Percentiles rank a stretch among this genome's conserved stretches.
These are phyloP conservation scores for Colletotrichum falcatum DNA, from an alignment of 2,329 filamentous ascomycete genomes.

Conservation along the genomic window DNA sequence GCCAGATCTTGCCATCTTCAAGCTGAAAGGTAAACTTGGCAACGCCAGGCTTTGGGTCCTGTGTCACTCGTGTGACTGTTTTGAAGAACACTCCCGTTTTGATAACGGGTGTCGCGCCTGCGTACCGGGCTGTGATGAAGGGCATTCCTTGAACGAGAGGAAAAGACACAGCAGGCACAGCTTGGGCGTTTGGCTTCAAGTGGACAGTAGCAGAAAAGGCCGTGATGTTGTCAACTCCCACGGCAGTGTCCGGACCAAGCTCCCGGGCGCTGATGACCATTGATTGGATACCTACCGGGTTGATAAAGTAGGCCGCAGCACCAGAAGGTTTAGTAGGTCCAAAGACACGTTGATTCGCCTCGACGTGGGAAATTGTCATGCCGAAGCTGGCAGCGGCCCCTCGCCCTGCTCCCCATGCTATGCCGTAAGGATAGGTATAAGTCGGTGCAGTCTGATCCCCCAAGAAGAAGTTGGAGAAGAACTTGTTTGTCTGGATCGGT, in stretches of 20 bases:
- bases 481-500: conserved; percentile 81
- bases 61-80: conserved; percentile 68
- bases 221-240: conserved; percentile 66
- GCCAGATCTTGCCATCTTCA: conserved; percentile 80
- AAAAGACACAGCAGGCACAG: conserved; percentile 75
- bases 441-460: conserved; percentile 75
- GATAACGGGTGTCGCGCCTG: conserved; percentile 76
- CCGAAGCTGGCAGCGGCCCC: conserved; percentile 78
- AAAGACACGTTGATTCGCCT: conserved; percentile 74
- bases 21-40: conserved; percentile 82
- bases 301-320: conserved; percentile 79
- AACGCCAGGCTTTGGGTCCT: conserved; percentile 71
- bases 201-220: conserved; percentile 75
- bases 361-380: conserved; percentile 80
- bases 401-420: conserved; percentile 75
- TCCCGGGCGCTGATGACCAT: conserved; percentile 84
- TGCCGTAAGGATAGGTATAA: conserved; percentile 81
- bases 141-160: conserved; percentile 91
- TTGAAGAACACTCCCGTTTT: conserved; percentile 81
- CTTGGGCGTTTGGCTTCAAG: conserved; percentile 66
- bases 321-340: conserved; percentile 68
- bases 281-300: conserved; percentile 85
- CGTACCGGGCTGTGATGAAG: conserved; percentile 84
- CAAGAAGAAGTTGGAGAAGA: conserved; percentile 85
- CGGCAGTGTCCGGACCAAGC: conserved; percentile 69